Base-by-base conservation (phyloP, 2,329 filamentous ascomycete genomes). In the Aspergillus niger region DNA sequence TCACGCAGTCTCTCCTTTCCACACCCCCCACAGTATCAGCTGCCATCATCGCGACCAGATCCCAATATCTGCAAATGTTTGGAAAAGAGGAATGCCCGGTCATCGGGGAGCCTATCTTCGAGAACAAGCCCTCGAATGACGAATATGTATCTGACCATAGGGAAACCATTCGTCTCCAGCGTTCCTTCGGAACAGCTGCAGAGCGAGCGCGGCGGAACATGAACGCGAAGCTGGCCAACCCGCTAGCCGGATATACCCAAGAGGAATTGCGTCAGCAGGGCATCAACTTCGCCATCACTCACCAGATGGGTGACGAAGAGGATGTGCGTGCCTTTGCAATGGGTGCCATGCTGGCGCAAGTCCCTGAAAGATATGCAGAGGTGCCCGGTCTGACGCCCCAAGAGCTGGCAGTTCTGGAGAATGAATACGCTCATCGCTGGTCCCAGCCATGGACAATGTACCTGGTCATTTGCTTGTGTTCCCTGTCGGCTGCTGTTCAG, bases 401-500 rank as follows among this genome's bases (percentile, higher is more conserved):
- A 10, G 89, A 92, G 70, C 81, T 80, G 43, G 75, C 80, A 2
- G 78, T 85, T 5, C 75, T 92, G 41, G 78, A 82, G 10, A 80
- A 82, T 17, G 89, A 92, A 70, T 81, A 84, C 43, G 83, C 82
- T 1, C 82, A 90, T 69, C 87, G 86, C 62, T 92, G 89, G 89
- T 84, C 82, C 5, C 89, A 92, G 67, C 88, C 89, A 0, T 79
- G 72, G 63, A 83, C 85, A 71, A 80, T 91, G 52, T 90, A 90
- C 72, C 80, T 86, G 55, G 82, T 91, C 7, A 86, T 91, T 63
- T 70, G 87, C 61, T 80, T 88, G 38, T 90, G 87, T 68, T 89
- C 86, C n/a, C 80, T 86, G 20, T 88, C 84, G 47, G 89, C 89
- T 15, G 87, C 87, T 24, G 89, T 91, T 0, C 89, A 91, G 69